Evolutionary conservation across 352 stramenopile genomes (phyloP).

Genomic region (Thraustochytrium sp.): DNA sequence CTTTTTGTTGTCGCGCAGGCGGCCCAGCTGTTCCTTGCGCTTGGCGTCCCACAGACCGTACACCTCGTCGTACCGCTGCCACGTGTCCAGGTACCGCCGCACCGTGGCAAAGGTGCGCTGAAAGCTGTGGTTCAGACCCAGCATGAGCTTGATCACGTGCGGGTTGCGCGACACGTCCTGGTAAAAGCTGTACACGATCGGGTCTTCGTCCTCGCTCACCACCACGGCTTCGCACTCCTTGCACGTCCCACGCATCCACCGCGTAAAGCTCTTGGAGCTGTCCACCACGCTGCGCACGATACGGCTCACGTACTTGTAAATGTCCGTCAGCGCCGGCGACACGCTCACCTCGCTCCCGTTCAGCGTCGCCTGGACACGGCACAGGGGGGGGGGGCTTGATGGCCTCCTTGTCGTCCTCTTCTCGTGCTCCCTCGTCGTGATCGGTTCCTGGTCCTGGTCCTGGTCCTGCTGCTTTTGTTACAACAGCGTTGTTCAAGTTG

Average conservation of each 20-base stretch:
- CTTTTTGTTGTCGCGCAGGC: constrained; percentile 78
- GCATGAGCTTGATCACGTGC: constrained; percentile 89
- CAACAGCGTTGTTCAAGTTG: constrained; percentile 51
- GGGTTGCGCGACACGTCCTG: constrained; percentile 88
- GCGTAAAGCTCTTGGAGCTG: constrained; percentile 82
- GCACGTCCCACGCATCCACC: constrained; percentile 92
- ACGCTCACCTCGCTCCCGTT: constrained; percentile 90
- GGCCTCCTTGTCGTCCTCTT: too few relatives aligned
- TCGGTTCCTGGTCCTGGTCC: too few relatives aligned
- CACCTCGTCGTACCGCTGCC: constrained; percentile 84
- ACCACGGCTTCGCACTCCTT: constrained; percentile 75
- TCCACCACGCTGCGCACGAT: constrained; percentile 87
- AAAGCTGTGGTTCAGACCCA: constrained; percentile 85
- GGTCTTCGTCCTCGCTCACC: constrained; percentile 81
- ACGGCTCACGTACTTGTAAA: constrained; percentile 91
- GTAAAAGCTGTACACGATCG: constrained; percentile 86
- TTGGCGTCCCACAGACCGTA: constrained; percentile 91
- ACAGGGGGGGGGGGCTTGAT: constrained; percentile 78
- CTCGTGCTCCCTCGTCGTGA: too few relatives aligned
- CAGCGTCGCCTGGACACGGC: constrained; percentile 85
- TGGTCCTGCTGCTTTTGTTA: too few relatives aligned
- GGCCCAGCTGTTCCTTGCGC: constrained; percentile 74
- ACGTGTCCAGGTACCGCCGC: constrained; percentile 86
- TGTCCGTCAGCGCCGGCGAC: constrained; percentile 82
- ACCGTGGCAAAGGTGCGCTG: constrained; percentile 88